A percentile compares a stretch with the other conserved stretches of the same genome.
phyloP scores from a whole-genome alignment of 2,329 filamentous ascomycete genomes.

The Aspergillus tamarii region DNA sequence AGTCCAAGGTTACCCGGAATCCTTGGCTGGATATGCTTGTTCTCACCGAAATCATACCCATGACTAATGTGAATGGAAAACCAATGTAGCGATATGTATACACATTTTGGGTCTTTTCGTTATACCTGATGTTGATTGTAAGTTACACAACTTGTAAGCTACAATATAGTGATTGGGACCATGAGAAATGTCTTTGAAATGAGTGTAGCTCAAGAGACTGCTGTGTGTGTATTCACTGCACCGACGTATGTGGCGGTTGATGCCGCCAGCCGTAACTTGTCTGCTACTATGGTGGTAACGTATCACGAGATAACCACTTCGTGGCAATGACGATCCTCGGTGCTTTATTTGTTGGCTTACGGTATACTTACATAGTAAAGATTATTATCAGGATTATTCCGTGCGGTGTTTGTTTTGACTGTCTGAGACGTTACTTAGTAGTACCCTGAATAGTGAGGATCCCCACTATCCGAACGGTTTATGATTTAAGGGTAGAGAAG shows the following conservation, averaged over 20 bases:
- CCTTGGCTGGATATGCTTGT: conserved; percentile 4
- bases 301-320: not conserved
- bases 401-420: not conserved
- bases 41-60: not conserved
- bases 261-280: not conserved
- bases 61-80: not conserved
- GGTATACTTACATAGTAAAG: not conserved
- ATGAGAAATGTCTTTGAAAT: too few species aligned
- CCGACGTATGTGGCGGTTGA: conserved; percentile 1
- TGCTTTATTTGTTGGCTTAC: not conserved
- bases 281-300: not conserved
- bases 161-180: too few species aligned
- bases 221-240: not conserved
- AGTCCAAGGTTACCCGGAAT: not conserved
- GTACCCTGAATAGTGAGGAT: not conserved
- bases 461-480: not conserved
- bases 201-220: too few species aligned
- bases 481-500: not conserved
- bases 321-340: not conserved
- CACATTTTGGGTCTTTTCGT: too few species aligned
- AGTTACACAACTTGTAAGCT: not conserved
- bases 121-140: not conserved
- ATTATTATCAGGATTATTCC: not conserved
- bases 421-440: not conserved
- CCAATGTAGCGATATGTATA: too few species aligned